phyloP scores from a whole-genome alignment of 768 basidiomycete species.

The Pisolithus sp. region DNA sequence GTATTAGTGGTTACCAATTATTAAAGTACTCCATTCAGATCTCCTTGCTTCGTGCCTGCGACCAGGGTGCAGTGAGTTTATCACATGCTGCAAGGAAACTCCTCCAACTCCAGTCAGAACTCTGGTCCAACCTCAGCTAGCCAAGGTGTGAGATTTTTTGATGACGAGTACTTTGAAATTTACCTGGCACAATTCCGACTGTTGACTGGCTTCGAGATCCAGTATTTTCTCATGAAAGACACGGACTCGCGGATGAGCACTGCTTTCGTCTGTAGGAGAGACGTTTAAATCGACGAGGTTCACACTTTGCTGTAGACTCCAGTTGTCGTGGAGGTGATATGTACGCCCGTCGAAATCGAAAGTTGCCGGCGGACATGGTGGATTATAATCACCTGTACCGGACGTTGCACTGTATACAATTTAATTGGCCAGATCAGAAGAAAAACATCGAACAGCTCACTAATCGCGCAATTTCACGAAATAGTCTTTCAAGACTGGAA shows the following conservation, averaged over 20 bases:
- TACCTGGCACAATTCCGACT: conserved; percentile 51
- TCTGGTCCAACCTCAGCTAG: conserved; percentile 43
- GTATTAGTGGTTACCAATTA: conserved; percentile 1
- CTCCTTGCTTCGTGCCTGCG: conserved; percentile 21
- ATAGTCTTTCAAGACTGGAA: conserved; percentile 38
- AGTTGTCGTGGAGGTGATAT: conserved; percentile 44
- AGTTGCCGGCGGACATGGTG: conserved; percentile 44
- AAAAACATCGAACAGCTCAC: conserved; percentile 32
- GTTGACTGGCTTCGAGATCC: conserved; percentile 51
- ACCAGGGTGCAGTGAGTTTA: conserved; percentile 30
- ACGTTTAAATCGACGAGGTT: conserved; percentile 17
- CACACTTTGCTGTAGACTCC: conserved; percentile 41
- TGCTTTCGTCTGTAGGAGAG: background rate
- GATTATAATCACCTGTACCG: conserved; percentile 20
- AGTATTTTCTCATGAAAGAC: conserved; percentile 41
- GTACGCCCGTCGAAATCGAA: conserved; percentile 29
- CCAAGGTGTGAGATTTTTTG: conserved; percentile 1
- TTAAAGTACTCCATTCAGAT: conserved; percentile 1
- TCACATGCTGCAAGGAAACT: conserved; percentile 40
- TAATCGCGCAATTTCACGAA: conserved; percentile 23
- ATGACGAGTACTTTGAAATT: conserved; percentile 4
- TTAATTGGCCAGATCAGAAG: background rate
- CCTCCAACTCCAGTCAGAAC: conserved; percentile 38
- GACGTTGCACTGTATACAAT: conserved; percentile 29
- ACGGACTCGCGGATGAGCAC: conserved; percentile 1